A percentile compares a stretch with the other conserved stretches of the same genome.
These are phyloP conservation scores for Mycotypha africana DNA, from an alignment of 371 early-diverging fungal species.

Conservation along the genomic window DNA sequence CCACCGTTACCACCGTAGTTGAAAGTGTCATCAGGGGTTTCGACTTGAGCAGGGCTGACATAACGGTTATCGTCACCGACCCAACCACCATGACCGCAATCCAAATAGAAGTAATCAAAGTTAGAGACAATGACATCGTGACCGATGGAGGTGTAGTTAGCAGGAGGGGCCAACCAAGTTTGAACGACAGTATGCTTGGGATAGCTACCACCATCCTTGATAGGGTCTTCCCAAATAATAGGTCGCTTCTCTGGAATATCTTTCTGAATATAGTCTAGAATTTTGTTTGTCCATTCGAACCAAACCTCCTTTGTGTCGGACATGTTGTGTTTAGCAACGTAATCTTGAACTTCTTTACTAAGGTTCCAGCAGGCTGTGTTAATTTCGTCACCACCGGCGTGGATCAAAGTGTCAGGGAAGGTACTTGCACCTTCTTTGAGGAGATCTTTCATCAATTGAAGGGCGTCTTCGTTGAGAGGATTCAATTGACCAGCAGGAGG, in stretches of 20 bases:
- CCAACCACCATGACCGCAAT: conserved; percentile 57
- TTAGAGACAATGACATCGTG: conserved; percentile 44
- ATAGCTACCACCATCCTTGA: conserved; percentile 14
- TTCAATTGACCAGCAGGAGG: conserved; percentile 78
- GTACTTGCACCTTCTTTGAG: conserved; percentile 46
- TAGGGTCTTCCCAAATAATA: conserved; percentile 24
- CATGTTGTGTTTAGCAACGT: conserved; percentile 17
- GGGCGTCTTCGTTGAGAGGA: conserved; percentile 49
- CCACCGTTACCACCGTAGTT: conserved; percentile 51
- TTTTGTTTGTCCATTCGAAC: conserved; percentile 27
- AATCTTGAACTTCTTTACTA: conserved; percentile 14
- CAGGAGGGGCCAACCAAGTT: conserved; percentile 40
- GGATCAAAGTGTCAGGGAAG: conserved; percentile 67
- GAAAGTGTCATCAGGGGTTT: conserved; percentile 20
- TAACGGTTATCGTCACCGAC: conserved; percentile 37
- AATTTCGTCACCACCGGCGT: conserved; percentile 77
- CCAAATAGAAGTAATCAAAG: conserved; percentile 52
- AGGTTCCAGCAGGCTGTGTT: conserved; percentile 58
- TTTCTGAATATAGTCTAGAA: conserved; percentile 11
- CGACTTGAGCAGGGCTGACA: conserved; percentile 26
- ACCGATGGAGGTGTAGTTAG: conserved; percentile 29
- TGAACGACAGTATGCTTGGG: conserved; percentile 42
- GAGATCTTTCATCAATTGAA: conserved; percentile 25
- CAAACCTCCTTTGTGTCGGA: conserved; percentile 15
- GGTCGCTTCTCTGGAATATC: conserved; percentile 9